Percentiles rank a stretch among this genome's conserved stretches.
These are phyloP conservation scores for Elsinoe perseae DNA, from an alignment of 2,329 filamentous ascomycete species.

Conservation along the genomic window DNA sequence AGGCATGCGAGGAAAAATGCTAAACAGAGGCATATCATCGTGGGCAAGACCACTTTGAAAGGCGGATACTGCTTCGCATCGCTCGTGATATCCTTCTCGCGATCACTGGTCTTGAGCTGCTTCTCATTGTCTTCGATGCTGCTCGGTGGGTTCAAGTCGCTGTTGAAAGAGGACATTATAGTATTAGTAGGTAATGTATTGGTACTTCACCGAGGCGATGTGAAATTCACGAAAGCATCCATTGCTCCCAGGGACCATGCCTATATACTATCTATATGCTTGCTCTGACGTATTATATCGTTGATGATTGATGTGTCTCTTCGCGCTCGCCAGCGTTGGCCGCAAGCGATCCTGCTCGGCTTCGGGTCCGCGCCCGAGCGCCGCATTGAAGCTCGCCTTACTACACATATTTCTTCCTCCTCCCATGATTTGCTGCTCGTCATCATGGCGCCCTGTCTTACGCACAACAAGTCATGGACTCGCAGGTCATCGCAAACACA, in stretches of 20 bases:
- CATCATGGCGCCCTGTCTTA: not conserved
- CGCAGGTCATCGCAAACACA: not conserved
- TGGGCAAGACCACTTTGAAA: conserved; percentile 28
- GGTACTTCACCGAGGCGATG: too few species aligned
- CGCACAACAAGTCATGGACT: not conserved
- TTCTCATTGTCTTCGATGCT: not conserved
- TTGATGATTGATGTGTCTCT: not conserved
- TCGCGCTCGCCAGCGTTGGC: not conserved
- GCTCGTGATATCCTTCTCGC: conserved; percentile 24
- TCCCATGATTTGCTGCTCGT: not conserved
- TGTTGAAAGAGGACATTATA: too few species aligned
- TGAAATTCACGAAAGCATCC: too few species aligned
- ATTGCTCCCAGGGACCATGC: not conserved
- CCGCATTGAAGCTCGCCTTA: not conserved
- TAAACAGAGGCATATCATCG: conserved; percentile 33
- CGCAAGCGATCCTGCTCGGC: not conserved
- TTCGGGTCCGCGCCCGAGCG: not conserved
- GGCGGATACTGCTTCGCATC: conserved; percentile 30
- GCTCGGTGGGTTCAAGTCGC: too few species aligned
- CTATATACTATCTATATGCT: not conserved
- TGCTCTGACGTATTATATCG: not conserved
- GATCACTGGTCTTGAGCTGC: not conserved
- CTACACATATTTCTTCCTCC: too few species aligned
- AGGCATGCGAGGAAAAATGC: conserved; percentile 35
- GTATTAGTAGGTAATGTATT: too few species aligned